Evolutionary conservation across 2,329 filamentous ascomycete species (phyloP).

Genomic region (Alternaria hordeiaustralica): DNA sequence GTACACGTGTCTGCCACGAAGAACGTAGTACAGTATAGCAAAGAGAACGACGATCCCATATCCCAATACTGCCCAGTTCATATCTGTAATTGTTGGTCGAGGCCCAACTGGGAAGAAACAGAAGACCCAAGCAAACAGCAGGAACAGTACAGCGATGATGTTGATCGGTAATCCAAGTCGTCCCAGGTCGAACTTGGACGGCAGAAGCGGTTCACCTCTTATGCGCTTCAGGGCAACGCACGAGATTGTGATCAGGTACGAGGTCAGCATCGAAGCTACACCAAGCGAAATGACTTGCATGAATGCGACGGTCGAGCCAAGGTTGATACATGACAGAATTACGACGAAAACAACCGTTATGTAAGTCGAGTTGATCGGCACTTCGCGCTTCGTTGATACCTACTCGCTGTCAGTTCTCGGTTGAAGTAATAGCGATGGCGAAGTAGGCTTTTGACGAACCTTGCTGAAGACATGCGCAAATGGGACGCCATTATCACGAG

Average conservation of each 20-base stretch:
- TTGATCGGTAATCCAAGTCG: conserved; percentile 52
- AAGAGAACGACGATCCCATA: conserved; percentile 52
- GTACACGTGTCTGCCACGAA: conserved; percentile 51
- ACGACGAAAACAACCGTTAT: conserved; percentile 25
- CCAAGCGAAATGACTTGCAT: conserved; percentile 23
- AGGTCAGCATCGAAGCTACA: conserved; percentile 21
- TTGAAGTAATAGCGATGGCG: conserved; percentile 23
- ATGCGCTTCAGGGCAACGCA: conserved; percentile 55
- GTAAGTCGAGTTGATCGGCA: conserved; percentile 33
- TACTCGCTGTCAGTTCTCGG: neutral
- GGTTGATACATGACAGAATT: conserved; percentile 37
- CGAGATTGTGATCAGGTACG: conserved; percentile 51
- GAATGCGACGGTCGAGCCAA: conserved; percentile 35
- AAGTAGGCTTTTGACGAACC: conserved; percentile 46
- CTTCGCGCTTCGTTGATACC: conserved; percentile 24
- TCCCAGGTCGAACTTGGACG: conserved; percentile 56
- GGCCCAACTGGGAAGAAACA: conserved; percentile 50
- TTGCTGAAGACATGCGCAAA: conserved; percentile 33
- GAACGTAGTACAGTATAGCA: conserved; percentile 51
- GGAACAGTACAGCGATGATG: conserved; percentile 47
- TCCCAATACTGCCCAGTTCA: conserved; percentile 56
- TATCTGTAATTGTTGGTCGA: conserved; percentile 52
- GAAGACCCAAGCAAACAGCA: conserved; percentile 52
- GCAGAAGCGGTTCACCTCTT: conserved; percentile 51
- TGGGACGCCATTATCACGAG: conserved; percentile 35